Base-by-base conservation (phyloP, 805 yeast species). In the Wickerhamiella vanderwaltii region DNA sequence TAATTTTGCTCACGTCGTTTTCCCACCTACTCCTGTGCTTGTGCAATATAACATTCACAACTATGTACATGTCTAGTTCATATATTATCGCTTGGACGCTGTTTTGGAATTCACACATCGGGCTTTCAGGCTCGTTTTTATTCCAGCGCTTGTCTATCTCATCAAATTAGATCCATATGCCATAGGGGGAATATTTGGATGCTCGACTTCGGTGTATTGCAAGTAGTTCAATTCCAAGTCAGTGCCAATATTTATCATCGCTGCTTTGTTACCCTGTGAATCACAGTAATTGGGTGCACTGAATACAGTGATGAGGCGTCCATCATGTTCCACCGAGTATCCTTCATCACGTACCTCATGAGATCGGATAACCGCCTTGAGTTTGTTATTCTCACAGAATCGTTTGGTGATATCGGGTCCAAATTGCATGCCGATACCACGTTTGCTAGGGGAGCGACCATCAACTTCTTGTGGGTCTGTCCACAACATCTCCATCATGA, bases 211-310 rank as follows among this genome's bases (percentile, higher is more conserved):
- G 22, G 64, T 71, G 58, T 84, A 87, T 11, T 77, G 75, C 46
- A 68, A 68, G 43, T 69, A 74, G 1, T 70, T 61, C 52, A 83
- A 62, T 41, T 67, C 60, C 35, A 65, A 65, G 15, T 67, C 71
- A 32, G 66, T 53, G 44, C 67, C 67, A 50, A 88, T 71, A 54
- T 86, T 81, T 46, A 91, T 79, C 43, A 81, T 80, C 7, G 93
- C 97, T 41, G 96, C 99, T 49, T 74, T 61, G 61, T 91, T 91
- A 11, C 94, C 94, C 43, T 84, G 86, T 12, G 79, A 66, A 58
- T 91, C 99, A 65, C 97, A 88, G 61, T 88, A 88, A 60, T 91
- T 88, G 26, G 99, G 99, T 0, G 99, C 99, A 60, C 93, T 79
- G 61, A 91, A 91, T n/a, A 91, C 94, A 0, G 99, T 91, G 41